Evolutionary conservation across 768 basidiomycete genomes (phyloP), one percentile per base, ranked within the genome.

Genomic region (Podaxis sp.): DNA sequence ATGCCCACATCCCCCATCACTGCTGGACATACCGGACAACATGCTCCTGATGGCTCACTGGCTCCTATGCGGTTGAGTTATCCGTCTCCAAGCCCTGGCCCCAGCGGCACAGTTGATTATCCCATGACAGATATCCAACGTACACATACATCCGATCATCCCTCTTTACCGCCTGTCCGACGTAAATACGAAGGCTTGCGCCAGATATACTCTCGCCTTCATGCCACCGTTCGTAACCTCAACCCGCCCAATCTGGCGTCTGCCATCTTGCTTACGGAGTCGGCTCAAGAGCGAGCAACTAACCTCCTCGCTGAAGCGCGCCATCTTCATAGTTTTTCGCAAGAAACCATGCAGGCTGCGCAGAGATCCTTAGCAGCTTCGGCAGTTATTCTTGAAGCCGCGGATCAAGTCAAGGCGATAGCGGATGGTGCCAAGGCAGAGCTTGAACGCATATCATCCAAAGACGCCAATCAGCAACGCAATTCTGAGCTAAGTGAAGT

Each of bases 341-440:
- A 62, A 48, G 61, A 62, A 2, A 33, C 51, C 8, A 11, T 62
- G 30, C 40, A 55, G 2, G 33, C 8, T 46, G 61, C 52, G 9
- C 61, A 62, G 17, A 54, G 55, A 52, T 39, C 52, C 4, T 8
- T 36, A 2, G 22, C 52, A 11, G 53, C 30, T 36, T 40, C 61
- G 2, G 2, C 15, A 8, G 15, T 30, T 48, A n/a, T 62, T n/a
- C 52, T 62, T 9, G 33, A 46, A 36, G 53, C 33, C 15, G 61
- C 53, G 1, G 61, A 62, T 46, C 42, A 55, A 22, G 61, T 44
- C 19, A 62, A 49, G 19, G 61, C 53, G 17, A 15, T 62, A 11
- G 52, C 53, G 12, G 61, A 62, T 15, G 61, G 61, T 55, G 61
- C 61, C 28, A 62, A 62, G 33, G 40, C 61, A 19, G 61, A 62